Percentiles rank a stretch among this genome's conserved stretches.
phyloP scores from a whole-genome alignment of 106 monocot genomes.

The Chionographis japonica region DNA sequence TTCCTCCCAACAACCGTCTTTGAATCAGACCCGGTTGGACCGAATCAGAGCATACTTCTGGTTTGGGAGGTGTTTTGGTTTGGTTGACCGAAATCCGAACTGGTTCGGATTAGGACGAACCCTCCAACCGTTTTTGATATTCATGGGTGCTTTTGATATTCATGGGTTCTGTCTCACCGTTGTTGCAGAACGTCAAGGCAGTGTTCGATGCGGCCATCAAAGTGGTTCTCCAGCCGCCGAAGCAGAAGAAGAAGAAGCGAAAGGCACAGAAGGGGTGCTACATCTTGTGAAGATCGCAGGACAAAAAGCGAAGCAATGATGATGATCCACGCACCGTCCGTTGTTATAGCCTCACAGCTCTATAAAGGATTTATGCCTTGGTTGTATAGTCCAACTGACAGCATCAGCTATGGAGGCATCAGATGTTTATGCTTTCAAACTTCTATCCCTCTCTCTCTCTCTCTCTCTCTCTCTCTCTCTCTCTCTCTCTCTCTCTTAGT shows the following conservation, averaged over 20 bases:
- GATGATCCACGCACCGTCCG: not conserved
- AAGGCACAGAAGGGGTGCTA: conserved; percentile 57
- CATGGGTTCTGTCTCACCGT: no score
- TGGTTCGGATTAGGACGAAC: no score
- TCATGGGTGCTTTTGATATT: no score
- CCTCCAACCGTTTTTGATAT: no score
- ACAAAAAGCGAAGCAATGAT: not conserved
- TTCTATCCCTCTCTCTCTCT: not conserved
- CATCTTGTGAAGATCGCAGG: conserved; percentile 34
- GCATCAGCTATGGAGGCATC: not conserved
- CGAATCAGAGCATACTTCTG: no score
- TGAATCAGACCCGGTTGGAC: no score
- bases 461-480: no score
- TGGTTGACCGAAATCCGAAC: no score
- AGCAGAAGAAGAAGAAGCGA: conserved; percentile 53
- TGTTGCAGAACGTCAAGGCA: conserved; percentile 52
- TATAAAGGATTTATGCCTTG: not conserved
- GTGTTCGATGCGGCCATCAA: conserved; percentile 69
- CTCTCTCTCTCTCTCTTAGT: no score
- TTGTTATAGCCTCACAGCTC: conserved; percentile 1
- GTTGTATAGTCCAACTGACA: conserved; percentile 11
- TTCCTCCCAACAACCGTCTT: no score
- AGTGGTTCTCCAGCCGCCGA: conserved; percentile 62
- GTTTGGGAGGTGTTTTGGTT: no score
- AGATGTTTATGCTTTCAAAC: conserved; percentile 4